phyloP scores from a whole-genome alignment of 106 monocot species.

The Allium sativum region DNA sequence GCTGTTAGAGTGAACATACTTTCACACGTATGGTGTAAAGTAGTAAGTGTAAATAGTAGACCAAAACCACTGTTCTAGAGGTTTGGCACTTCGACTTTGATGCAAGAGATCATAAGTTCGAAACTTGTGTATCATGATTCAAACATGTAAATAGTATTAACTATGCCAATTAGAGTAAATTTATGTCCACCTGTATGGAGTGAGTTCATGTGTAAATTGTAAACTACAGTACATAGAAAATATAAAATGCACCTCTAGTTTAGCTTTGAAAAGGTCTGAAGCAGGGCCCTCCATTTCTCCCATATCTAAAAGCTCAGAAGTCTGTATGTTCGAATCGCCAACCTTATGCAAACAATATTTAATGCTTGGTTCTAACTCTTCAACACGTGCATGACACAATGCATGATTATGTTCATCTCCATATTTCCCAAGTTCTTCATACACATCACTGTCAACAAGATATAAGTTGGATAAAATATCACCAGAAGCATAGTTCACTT shows the following conservation, averaged over 20 bases:
- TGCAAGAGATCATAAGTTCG: too few species aligned
- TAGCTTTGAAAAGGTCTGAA: constrained; percentile 87
- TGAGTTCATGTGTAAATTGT: too few species aligned
- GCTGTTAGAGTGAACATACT: too few species aligned
- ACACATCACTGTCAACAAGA: constrained; percentile 60
- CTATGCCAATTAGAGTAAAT: too few species aligned
- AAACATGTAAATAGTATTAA: too few species aligned
- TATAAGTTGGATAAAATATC: not conserved
- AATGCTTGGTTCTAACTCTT: constrained; percentile 95
- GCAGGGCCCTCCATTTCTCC: constrained; percentile 90
- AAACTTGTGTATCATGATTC: too few species aligned
- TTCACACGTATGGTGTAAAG: too few species aligned
- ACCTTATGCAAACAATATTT: constrained; percentile 90
- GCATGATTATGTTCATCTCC: constrained; percentile 90
- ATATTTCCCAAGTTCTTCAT: constrained; percentile 92
- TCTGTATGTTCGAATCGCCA: constrained; percentile 65
- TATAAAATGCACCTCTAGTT: constrained; percentile 63
- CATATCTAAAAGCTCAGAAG: constrained; percentile 79
- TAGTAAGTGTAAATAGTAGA: too few species aligned
- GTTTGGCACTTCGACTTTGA: too few species aligned
- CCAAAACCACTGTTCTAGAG: too few species aligned
- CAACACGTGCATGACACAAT: constrained; percentile 92
- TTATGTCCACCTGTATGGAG: too few species aligned
- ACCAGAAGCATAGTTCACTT: too few species aligned
- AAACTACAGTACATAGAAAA: not conserved